Evolutionary conservation across 768 basidiomycete genomes (phyloP).

Genomic region (Lactarius tabidus): DNA sequence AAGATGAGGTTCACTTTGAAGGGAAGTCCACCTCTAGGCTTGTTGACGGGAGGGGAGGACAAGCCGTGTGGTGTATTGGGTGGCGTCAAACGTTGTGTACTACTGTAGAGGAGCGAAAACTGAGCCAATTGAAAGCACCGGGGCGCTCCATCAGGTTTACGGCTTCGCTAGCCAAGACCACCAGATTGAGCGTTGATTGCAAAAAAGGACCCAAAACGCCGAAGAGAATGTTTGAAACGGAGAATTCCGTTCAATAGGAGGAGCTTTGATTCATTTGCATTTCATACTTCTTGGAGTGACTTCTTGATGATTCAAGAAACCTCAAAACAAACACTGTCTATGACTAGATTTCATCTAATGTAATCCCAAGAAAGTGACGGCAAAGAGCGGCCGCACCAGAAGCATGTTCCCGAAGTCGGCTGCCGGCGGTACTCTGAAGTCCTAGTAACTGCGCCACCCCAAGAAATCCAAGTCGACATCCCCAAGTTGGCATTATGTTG

Average conservation of each 20-base stretch:
- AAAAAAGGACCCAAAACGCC: conserved; percentile 16
- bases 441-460: background rate
- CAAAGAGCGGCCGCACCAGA: background rate
- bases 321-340: background rate
- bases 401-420: conserved; percentile 5
- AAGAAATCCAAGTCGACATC: conserved; percentile 5
- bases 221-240: conserved; percentile 6
- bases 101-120: background rate
- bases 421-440: background rate
- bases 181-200: conserved; percentile 18
- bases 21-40: background rate
- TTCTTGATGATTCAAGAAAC: conserved; percentile 6
- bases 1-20: conserved; percentile 6
- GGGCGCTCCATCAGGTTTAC: background rate
- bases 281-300: conserved; percentile 6
- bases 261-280: background rate
- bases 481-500: conserved; percentile 5
- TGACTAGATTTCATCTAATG: background rate
- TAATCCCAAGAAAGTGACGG: background rate
- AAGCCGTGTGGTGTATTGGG: conserved; percentile 1
- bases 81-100: conserved; percentile 2
- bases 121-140: background rate
- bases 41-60: conserved; percentile 9
- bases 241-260: conserved; percentile 6
- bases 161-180: conserved; percentile 21